phyloP scores from a whole-genome alignment of 768 basidiomycete species.

The Porpolomopsis calyptriformis region DNA sequence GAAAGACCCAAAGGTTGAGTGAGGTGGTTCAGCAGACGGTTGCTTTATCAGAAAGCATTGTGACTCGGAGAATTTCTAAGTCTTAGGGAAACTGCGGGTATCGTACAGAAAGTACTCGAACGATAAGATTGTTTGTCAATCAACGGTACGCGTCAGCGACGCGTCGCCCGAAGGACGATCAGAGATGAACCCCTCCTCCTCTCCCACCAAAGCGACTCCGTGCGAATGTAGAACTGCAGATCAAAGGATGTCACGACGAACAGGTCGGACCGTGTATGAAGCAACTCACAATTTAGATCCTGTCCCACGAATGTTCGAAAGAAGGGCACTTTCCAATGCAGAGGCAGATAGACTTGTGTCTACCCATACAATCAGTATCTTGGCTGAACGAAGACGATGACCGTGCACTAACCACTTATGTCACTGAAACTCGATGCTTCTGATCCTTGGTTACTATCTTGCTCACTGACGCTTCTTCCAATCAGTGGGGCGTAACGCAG shows the following conservation, averaged over 20 bases:
- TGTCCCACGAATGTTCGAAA: constrained; percentile 61
- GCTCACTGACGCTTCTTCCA: constrained; percentile 36
- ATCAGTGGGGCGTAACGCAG: constrained; percentile 37
- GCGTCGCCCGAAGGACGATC: no score
- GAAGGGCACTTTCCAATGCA: constrained; percentile 67
- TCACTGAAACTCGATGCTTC: constrained; percentile 80
- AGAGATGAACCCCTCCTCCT: constrained; percentile 12
- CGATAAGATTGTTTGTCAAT: no score
- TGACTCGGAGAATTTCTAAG: no score
- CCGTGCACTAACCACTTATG: constrained; percentile 65
- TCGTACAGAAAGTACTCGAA: not conserved
- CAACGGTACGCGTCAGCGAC: no score
- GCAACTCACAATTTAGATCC: constrained; percentile 63
- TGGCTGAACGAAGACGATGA: no score
- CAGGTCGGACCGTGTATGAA: not conserved
- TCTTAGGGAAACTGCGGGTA: no score
- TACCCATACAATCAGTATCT: constrained; percentile 16
- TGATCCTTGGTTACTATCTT: constrained; percentile 56
- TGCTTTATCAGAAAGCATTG: no score
- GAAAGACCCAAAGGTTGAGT: no score
- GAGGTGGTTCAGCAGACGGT: no score
- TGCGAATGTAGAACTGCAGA: constrained; percentile 27
- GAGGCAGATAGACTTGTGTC: constrained; percentile 71
- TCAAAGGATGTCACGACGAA: not conserved
- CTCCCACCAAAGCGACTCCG: constrained; percentile 27